Percentiles rank a stretch among this genome's conserved stretches.
Evolutionary conservation across 257 asterid genomes (phyloP).

Genomic region (Ballota nigra): DNA sequence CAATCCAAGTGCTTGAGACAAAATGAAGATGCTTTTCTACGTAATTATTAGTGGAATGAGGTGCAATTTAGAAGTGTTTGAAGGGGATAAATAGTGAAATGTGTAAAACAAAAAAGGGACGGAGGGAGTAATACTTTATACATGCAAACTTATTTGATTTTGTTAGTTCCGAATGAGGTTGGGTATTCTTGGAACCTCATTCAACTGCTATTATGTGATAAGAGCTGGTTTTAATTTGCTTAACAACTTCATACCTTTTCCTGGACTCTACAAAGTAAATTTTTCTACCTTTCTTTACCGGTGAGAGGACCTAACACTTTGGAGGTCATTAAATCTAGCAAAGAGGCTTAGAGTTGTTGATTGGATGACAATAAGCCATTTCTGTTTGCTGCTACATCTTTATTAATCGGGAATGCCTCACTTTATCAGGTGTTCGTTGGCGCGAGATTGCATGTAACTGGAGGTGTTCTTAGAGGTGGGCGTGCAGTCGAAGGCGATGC

Average conservation of each 20-base stretch:
- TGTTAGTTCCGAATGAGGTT: not conserved
- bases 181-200: not conserved
- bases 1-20: too few species aligned
- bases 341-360: slow-evolving; percentile 10
- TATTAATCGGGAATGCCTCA: slow-evolving; percentile 7
- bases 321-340: not conserved
- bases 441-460: slow-evolving; percentile 96
- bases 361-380: slow-evolving; percentile 7
- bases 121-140: too few species aligned
- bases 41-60: too few species aligned
- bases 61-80: too few species aligned
- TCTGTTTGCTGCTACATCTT: slow-evolving; percentile 7
- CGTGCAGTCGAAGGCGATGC: slow-evolving; percentile 95
- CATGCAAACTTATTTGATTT: not conserved
- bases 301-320: slow-evolving; percentile 10
- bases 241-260: slow-evolving; percentile 5
- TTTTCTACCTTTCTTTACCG: not conserved
- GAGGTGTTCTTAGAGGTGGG: slow-evolving; percentile 98
- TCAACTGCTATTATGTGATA: slow-evolving; percentile 3
- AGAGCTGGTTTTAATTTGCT: not conserved
- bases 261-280: not conserved
- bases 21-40: too few species aligned
- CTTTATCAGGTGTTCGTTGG: slow-evolving; percentile 89
- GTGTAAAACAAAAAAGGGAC: too few species aligned
- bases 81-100: too few species aligned